Conservation (phyloP, 2,329 filamentous ascomycete species). For the Aspergillus ochraceus region DNA sequence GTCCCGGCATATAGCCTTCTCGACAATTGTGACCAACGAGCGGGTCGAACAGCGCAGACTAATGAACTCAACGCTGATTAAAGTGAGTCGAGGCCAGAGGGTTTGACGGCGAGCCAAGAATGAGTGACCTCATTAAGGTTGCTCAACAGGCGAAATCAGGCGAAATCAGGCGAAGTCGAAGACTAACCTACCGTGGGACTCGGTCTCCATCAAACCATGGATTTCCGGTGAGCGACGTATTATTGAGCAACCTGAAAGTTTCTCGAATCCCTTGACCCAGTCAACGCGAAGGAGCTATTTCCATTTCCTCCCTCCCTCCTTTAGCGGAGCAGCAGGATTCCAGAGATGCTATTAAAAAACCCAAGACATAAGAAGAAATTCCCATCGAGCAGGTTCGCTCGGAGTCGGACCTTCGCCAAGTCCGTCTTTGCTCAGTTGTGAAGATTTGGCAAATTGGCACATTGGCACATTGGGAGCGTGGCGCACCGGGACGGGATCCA, state of each 20-base stretch:
- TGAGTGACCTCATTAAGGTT: neutral
- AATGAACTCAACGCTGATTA: neutral
- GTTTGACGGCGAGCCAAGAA: neutral
- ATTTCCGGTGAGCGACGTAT: neutral
- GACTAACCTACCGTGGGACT: neutral
- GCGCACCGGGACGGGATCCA: neutral
- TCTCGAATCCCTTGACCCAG: neutral
- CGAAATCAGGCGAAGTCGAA: neutral
- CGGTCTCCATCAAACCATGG: neutral
- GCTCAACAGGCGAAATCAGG: too few relatives aligned
- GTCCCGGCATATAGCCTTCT: neutral
- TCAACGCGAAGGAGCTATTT: neutral
- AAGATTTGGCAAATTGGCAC: neutral
- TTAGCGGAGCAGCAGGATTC: neutral
- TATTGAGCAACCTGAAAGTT: neutral
- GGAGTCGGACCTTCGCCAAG: neutral
- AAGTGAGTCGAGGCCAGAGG: neutral
- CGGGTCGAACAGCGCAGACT: neutral
- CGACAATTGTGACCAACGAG: too few relatives aligned
- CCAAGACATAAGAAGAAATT: neutral
- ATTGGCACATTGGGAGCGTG: neutral
- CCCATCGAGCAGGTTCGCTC: neutral
- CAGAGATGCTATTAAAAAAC: neutral
- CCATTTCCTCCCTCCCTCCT: neutral
- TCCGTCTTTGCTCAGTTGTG: neutral